phyloP scores from a whole-genome alignment of 768 basidiomycete genomes.

The Phanerochaete sordida region DNA sequence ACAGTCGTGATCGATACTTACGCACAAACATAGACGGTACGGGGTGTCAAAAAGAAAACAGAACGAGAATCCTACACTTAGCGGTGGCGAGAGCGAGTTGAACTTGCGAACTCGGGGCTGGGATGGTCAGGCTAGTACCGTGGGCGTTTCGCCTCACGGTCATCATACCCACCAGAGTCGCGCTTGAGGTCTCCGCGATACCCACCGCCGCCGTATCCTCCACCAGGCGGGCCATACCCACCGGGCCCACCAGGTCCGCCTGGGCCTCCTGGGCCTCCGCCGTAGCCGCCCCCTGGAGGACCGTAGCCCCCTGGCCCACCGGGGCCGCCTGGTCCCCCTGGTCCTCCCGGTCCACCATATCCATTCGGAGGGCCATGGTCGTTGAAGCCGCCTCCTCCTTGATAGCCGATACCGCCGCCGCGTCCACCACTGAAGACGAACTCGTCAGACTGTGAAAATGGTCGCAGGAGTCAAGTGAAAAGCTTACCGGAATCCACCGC shows the following conservation, averaged over 20 bases:
- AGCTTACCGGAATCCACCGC: conserved; percentile 6
- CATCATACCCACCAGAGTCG: conserved; percentile 71
- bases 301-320: conserved; percentile 31
- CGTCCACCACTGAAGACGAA: conserved; percentile 42
- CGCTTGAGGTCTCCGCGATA: conserved; percentile 76
- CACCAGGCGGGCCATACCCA: conserved; percentile 42
- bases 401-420: conserved; percentile 70
- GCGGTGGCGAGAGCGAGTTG: neutral
- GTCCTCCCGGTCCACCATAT: conserved; percentile 31
- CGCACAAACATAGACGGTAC: conserved; percentile 4
- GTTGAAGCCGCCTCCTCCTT: conserved; percentile 57
- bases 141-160: conserved; percentile 78
- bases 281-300: conserved; percentile 25
- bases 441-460: neutral
- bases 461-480: neutral
- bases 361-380: conserved; percentile 32
- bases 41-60: neutral
- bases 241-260: conserved; percentile 41
- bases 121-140: conserved; percentile 48
- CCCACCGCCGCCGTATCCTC: conserved; percentile 47
- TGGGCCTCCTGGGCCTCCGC: conserved; percentile 37
- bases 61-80: neutral
- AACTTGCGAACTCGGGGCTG: neutral
- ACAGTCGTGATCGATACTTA: conserved; percentile 8
- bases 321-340: conserved; percentile 20